These are phyloP conservation scores for Fibroporia radiculosa DNA, from an alignment of 768 basidiomycete genomes.

Conservation along the genomic window DNA sequence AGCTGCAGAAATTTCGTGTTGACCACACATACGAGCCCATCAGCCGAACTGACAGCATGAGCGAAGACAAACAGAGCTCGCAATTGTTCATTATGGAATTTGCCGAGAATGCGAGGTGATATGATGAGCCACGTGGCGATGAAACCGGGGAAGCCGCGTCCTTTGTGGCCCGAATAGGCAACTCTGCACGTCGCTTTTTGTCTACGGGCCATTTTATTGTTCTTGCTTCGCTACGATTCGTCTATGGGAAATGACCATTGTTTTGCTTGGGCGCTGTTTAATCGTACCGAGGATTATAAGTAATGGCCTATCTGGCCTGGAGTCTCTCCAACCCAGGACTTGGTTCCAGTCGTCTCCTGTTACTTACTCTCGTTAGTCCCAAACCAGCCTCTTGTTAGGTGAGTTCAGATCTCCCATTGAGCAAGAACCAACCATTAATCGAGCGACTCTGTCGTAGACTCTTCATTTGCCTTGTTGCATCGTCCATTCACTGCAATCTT, in stretches of 20 bases:
- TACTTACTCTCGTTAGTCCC: slow-evolving; percentile 17
- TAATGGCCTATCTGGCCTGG: slow-evolving; percentile 11
- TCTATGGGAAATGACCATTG: slow-evolving; percentile 16
- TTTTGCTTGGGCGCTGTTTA: slow-evolving; percentile 15
- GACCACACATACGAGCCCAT: too few species aligned
- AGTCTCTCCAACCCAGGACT: slow-evolving; percentile 22
- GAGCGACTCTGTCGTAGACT: slow-evolving; percentile 9
- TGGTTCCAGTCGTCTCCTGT: slow-evolving; percentile 18
- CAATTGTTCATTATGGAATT: slow-evolving; percentile 4
- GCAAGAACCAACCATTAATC: background rate
- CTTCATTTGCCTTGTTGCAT: slow-evolving; percentile 14
- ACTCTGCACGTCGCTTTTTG: slow-evolving; percentile 16
- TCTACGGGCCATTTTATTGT: slow-evolving; percentile 22
- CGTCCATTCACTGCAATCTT: slow-evolving; percentile 19
- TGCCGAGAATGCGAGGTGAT: background rate
- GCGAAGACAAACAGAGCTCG: background rate
- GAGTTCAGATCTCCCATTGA: slow-evolving; percentile 1
- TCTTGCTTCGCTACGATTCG: slow-evolving; percentile 19
- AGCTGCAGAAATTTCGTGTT: too few species aligned
- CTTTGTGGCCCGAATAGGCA: slow-evolving; percentile 23
- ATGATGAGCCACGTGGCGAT: slow-evolving; percentile 19
- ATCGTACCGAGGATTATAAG: slow-evolving; percentile 21
- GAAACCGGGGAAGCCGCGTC: slow-evolving; percentile 11
- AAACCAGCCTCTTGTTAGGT: slow-evolving; percentile 24
- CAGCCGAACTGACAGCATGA: background rate